Evolutionary conservation across 2,329 filamentous ascomycete genomes (phyloP), one percentile per base, ranked within the genome.

Genomic region (Monilinia laxa): DNA sequence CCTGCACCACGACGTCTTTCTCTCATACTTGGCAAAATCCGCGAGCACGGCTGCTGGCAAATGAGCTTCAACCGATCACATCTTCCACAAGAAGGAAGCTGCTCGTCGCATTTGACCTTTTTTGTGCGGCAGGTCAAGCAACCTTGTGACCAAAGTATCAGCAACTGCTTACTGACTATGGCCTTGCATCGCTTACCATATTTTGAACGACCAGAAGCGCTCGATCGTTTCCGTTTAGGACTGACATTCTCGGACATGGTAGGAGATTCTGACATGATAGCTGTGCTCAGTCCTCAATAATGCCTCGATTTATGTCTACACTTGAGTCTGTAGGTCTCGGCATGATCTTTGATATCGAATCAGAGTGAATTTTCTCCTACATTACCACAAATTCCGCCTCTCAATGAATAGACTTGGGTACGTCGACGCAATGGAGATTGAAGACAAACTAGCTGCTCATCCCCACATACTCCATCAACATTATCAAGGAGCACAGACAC

Each of bases 1-100:
- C 49, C 71, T 68, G 25, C 68, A 58, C 38, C 63, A 74, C 2
- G 68, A 76, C n/a, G 74, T 76, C 60, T 70, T 68, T 38, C 72
- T 77, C 53, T 76, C 31, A 62, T 75, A 31, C 70, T 78, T 16
- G 77, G 75, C 25, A 78, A 0, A 16, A 67, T 45, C 4, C 67
- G 65, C 10, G 67, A 68, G 59, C 16, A 49, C 1, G 60, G 65
- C 55, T 67, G 67, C 38, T 60, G 64, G 31, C 67, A 68, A 16
- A 40, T 40, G 11, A 76, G 62, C 68, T 75, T 38, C 68, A 79
- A 35, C 23, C 62, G 62, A 20, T 54, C 66, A n/a, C 67, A 67
- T 60, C 58, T 64, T 55, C 53, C 14, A 54, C 54, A 67, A 6
- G 18, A 49, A 35, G 65, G 52, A 11, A 64, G 18, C 42, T 35